Percentiles rank a stretch among this genome's conserved stretches.
These are phyloP conservation scores for Stevia rebaudiana DNA, from an alignment of 140 eudicot genomes.

Conservation along the genomic window DNA sequence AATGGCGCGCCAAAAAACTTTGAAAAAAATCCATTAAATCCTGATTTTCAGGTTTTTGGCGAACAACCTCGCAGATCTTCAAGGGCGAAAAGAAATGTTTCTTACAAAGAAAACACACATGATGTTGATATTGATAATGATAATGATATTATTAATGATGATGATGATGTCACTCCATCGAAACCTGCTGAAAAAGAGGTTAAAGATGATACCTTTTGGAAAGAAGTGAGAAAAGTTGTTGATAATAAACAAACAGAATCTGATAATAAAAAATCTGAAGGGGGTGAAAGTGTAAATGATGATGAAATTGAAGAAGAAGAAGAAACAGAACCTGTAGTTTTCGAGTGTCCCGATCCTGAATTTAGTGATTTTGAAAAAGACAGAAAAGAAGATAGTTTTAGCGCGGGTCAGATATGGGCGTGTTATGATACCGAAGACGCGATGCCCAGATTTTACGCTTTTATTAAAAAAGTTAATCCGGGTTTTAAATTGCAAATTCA, in stretches of 20 bases:
- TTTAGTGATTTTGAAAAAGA: slow-evolving; percentile 59
- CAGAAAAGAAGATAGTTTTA: slow-evolving; percentile 41
- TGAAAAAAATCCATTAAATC: slow-evolving; percentile 7
- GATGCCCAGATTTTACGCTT: slow-evolving; percentile 87
- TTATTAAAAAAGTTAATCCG: slow-evolving; percentile 31
- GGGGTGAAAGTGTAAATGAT: slow-evolving; percentile 8
- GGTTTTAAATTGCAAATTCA: slow-evolving; percentile 42
- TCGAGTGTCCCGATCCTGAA: slow-evolving; percentile 65
- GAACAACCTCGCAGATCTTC: slow-evolving; percentile 55
- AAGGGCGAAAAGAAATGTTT: slow-evolving; percentile 47
- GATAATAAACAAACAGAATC: slow-evolving; percentile 18
- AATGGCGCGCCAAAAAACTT: slow-evolving; percentile 25
- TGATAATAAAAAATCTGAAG: slow-evolving; percentile 8
- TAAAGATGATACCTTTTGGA: slow-evolving; percentile 20
- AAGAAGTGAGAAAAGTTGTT: slow-evolving; percentile 14
- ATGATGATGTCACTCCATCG: slow-evolving; percentile 15
- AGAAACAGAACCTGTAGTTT: slow-evolving; percentile 30
- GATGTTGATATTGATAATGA: slow-evolving; percentile 31
- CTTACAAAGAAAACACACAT: slow-evolving; percentile 43
- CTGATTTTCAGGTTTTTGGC: slow-evolving; percentile 24
- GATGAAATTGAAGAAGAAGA: slow-evolving; percentile 16
- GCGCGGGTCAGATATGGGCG: slow-evolving; percentile 74
- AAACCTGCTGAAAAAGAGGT: slow-evolving; percentile 3
- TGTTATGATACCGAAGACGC: slow-evolving; percentile 59
- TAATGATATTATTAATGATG: slow-evolving; percentile 12